Evolutionary conservation across 2,329 filamentous ascomycete genomes (phyloP).

Genomic region (Colletotrichum siamense): DNA sequence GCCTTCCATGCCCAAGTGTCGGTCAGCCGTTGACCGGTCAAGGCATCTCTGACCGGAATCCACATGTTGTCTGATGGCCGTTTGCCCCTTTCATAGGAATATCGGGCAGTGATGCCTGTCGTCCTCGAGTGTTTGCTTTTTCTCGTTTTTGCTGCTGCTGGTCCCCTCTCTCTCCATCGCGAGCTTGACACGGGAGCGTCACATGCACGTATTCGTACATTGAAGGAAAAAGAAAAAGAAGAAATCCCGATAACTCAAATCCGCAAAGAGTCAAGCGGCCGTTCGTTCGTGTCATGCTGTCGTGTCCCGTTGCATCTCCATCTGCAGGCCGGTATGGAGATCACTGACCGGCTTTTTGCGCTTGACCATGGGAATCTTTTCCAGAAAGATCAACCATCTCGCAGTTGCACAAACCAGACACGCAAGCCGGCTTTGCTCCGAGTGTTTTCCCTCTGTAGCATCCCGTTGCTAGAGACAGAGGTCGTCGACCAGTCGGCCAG

Average conservation of each 20-base stretch:
- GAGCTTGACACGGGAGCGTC: not conserved
- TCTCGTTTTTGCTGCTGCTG: not conserved
- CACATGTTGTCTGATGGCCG: not conserved
- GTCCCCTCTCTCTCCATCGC: not conserved
- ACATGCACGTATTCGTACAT: not conserved
- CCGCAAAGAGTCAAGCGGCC: not conserved
- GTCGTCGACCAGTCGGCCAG: not conserved
- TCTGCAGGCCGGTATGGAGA: not conserved
- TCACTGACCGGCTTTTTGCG: not conserved
- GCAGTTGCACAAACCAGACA: not conserved
- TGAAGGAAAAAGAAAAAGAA: not conserved
- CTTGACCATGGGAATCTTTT: not conserved
- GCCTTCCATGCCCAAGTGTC: not conserved
- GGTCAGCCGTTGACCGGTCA: slow-evolving; percentile 1
- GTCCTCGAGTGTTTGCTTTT: slow-evolving; percentile 1
- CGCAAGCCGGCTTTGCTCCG: not conserved
- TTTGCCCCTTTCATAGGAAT: not conserved
- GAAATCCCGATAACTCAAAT: not conserved
- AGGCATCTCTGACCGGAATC: not conserved
- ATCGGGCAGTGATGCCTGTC: not conserved
- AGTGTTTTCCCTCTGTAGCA: not conserved
- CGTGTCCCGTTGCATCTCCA: not conserved
- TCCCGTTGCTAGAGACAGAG: not conserved
- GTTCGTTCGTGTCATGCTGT: not conserved
- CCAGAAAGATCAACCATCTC: not conserved